Evolutionary conservation across 2,329 filamentous ascomycete genomes (phyloP).

Genomic region (Aspergillus tamarii): DNA sequence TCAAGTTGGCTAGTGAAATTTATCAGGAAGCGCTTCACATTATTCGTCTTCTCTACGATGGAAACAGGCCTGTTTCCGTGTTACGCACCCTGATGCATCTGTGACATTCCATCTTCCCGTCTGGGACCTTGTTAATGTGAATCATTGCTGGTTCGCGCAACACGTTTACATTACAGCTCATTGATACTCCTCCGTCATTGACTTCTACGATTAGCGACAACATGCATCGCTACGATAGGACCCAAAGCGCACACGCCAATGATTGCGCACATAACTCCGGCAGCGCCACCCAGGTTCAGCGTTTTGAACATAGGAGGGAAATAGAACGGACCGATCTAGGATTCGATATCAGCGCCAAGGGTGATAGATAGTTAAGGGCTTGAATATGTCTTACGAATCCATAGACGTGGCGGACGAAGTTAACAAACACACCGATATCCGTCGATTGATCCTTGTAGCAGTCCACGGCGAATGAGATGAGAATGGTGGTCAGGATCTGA

Average conservation of each 20-base stretch:
- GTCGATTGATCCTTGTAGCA: constrained; percentile 57
- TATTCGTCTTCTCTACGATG: too few relatives aligned
- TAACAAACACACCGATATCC: constrained; percentile 62
- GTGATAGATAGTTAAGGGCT: not conserved
- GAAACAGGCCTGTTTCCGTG: not conserved
- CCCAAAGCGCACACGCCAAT: constrained; percentile 37
- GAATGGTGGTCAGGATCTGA: constrained; percentile 63
- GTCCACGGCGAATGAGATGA: constrained; percentile 65
- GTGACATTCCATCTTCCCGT: not conserved
- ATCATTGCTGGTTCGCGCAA: not conserved
- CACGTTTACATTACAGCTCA: not conserved
- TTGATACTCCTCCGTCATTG: not conserved
- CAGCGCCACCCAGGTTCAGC: constrained; percentile 37
- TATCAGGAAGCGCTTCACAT: not conserved
- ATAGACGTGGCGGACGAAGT: constrained; percentile 58
- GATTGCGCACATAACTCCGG: constrained; percentile 42
- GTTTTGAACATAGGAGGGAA: constrained; percentile 46
- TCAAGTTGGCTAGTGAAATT: not conserved
- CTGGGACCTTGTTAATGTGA: too few relatives aligned
- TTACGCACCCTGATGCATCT: not conserved
- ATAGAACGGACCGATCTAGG: constrained; percentile 31
- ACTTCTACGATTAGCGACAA: constrained; percentile 14
- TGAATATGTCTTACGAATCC: constrained; percentile 50
- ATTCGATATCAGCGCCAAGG: not conserved
- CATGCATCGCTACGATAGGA: constrained; percentile 37